A percentile compares a stretch with the other conserved stretches of the same genome.
Evolutionary conservation across 345 rosid genomes (phyloP).

Genomic region (Crucihimalaya himalaica): DNA sequence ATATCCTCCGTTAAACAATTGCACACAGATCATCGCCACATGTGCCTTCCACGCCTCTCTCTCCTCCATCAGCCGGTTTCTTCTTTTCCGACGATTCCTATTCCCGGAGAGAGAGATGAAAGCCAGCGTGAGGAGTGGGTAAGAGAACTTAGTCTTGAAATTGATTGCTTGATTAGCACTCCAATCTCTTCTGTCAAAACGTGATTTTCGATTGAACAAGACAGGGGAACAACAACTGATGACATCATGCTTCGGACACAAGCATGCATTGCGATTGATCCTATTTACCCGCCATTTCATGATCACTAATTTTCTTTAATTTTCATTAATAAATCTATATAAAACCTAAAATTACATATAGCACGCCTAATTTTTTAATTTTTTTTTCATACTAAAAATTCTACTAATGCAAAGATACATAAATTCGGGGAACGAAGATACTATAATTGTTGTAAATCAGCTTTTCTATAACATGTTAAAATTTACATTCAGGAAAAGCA

Average conservation of each 20-base stretch:
- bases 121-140: conserved; percentile 20
- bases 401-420: background rate
- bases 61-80: conserved; percentile 40
- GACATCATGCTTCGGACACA: conserved; percentile 36
- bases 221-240: conserved; percentile 34
- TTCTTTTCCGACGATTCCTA: conserved; percentile 31
- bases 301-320: background rate
- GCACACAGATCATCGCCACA: conserved; percentile 76
- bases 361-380: too few relatives aligned
- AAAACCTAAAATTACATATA: background rate
- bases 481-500: too few relatives aligned
- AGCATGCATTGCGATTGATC: conserved; percentile 30
- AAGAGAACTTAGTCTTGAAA: background rate
- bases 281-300: conserved; percentile 34
- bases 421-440: background rate
- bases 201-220: conserved; percentile 8
- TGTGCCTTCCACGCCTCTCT: conserved; percentile 73
- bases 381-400: too few relatives aligned
- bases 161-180: conserved; percentile 30
- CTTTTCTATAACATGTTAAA: too few relatives aligned
- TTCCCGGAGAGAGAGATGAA: conserved; percentile 31
- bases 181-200: conserved; percentile 2
- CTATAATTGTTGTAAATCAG: too few relatives aligned
- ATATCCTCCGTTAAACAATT: conserved; percentile 84
- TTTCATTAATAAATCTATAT: background rate